Evolutionary conservation across 2,329 filamentous ascomycete species (phyloP).

Genomic region (Metarhizium robertsii): DNA sequence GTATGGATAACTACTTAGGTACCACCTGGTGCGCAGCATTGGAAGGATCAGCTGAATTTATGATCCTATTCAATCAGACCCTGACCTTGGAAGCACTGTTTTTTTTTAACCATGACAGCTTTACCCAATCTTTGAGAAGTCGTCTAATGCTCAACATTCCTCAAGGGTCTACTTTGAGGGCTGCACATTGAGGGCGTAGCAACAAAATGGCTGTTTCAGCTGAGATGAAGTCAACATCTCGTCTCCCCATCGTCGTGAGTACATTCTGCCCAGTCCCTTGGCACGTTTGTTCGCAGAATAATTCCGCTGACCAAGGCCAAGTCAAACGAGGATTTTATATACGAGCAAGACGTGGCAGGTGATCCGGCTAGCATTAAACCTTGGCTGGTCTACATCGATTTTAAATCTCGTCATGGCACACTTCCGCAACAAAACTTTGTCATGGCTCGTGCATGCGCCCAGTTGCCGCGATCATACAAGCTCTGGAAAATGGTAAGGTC

Average conservation of each 20-base stretch:
- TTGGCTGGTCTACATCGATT: constrained; percentile 89
- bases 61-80: not conserved
- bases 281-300: not conserved
- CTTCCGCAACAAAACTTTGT: constrained; percentile 76
- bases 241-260: not conserved
- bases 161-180: not conserved
- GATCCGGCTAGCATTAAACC: constrained; percentile 80
- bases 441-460: constrained; percentile 82
- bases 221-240: not conserved
- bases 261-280: not conserved
- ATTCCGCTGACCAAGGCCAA: constrained; percentile 26
- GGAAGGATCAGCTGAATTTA: not conserved
- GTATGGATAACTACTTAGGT: not conserved
- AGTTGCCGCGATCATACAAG: constrained; percentile 92
- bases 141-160: not conserved
- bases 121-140: not conserved
- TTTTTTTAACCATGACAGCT: not conserved
- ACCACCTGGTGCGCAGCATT: not conserved
- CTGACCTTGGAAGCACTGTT: not conserved
- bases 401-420: constrained; percentile 80
- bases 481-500: constrained; percentile 80
- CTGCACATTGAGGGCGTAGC: not conserved
- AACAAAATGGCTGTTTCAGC: not conserved
- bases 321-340: constrained; percentile 83
- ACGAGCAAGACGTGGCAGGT: constrained; percentile 90